Percentiles rank a stretch among this genome's conserved stretches.
Evolutionary conservation across 2,329 filamentous ascomycete genomes (phyloP).

Genomic region (Ceratocystis albifundus): DNA sequence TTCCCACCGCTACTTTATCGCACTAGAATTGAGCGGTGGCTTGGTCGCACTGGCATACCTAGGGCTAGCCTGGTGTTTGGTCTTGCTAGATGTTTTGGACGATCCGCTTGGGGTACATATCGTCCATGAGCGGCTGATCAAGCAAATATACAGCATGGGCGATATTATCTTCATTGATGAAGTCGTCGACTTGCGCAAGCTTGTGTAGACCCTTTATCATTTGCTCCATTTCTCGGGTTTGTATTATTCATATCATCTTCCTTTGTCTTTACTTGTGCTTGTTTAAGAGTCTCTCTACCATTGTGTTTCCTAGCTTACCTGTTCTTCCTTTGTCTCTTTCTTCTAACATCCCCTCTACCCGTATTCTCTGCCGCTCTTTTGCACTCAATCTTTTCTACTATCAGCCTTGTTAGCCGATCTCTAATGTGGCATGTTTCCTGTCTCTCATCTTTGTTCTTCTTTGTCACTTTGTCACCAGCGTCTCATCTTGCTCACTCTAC

Average conservation of each 20-base stretch:
- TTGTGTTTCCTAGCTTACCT: neutral
- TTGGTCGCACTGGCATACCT: slow-evolving; percentile 26
- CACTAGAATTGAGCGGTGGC: slow-evolving; percentile 32
- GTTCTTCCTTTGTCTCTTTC: neutral
- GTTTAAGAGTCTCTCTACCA: neutral
- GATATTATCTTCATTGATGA: slow-evolving; percentile 21
- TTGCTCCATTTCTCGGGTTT: neutral
- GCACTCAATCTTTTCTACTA: neutral
- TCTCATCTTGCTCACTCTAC: neutral
- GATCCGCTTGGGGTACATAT: slow-evolving; percentile 21
- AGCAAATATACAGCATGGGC: slow-evolving; percentile 23
- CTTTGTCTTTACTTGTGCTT: neutral
- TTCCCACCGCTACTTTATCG: slow-evolving; percentile 31
- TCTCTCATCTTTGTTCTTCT: slow-evolving; percentile 9
- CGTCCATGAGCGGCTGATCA: slow-evolving; percentile 21
- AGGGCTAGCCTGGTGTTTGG: slow-evolving; percentile 27
- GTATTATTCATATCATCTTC: neutral
- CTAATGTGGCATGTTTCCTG: slow-evolving; percentile 10
- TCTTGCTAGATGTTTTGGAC: slow-evolving; percentile 19
- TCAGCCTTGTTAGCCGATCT: neutral
- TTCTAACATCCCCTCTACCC: neutral
- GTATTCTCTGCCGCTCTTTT: neutral
- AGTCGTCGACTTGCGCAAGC: slow-evolving; percentile 21
- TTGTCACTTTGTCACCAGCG: neutral
- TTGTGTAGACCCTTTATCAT: slow-evolving; percentile 15